Evolutionary conservation across 2,329 filamentous ascomycete species (phyloP).

Genomic region (Trichoderma breve): DNA sequence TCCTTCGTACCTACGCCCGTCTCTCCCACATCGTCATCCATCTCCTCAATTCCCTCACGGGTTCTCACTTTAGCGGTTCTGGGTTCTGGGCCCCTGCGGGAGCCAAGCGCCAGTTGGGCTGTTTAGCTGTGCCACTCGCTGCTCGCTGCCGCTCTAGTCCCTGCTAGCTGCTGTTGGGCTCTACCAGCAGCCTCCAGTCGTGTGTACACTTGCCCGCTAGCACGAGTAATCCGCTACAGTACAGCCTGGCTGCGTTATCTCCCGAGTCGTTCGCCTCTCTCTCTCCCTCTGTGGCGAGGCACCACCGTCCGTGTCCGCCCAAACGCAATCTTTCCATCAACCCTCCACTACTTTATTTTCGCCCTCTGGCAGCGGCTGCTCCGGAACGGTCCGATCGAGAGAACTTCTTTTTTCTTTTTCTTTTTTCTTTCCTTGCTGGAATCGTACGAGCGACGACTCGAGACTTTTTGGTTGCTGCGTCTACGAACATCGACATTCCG

Average conservation of each 20-base stretch:
- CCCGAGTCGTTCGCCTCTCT: conserved; percentile 9
- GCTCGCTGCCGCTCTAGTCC: neutral
- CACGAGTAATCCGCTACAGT: neutral
- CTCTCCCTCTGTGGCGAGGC: conserved; percentile 9
- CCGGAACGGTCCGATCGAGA: conserved; percentile 11
- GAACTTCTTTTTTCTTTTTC: neutral
- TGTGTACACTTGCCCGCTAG: neutral
- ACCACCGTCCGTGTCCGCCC: neutral
- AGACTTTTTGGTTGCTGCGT: neutral
- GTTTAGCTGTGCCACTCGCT: conserved; percentile 2
- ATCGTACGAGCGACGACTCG: neutral
- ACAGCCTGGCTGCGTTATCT: neutral
- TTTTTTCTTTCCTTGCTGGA: neutral
- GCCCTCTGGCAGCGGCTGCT: conserved; percentile 16
- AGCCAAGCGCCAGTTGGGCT: neutral
- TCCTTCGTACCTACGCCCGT: neutral
- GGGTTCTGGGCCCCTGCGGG: conserved; percentile 5
- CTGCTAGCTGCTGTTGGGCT: neutral
- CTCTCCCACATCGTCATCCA: neutral
- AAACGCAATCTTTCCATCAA: conserved; percentile 9
- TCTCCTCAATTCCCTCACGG: neutral
- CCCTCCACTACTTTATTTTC: neutral
- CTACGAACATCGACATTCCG: neutral
- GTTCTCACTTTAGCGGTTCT: neutral
- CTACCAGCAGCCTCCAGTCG: neutral